Evolutionary conservation across 768 basidiomycete genomes (phyloP).

Genomic region (Jaapia argillacea): DNA sequence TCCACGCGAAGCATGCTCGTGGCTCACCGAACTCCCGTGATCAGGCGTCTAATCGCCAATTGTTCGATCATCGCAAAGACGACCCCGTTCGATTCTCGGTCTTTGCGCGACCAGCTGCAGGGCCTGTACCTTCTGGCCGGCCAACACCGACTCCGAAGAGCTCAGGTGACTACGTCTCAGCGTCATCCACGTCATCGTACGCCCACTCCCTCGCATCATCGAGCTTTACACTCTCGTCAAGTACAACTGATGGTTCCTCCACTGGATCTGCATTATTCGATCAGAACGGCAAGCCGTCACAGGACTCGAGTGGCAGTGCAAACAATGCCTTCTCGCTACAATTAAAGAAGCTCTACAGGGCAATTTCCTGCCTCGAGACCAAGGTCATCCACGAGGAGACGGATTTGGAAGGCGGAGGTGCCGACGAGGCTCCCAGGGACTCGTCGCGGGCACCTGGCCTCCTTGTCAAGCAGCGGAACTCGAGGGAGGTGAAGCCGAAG

Average conservation of each 20-base stretch:
- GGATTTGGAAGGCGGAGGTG: constrained; percentile 28
- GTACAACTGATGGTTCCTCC: constrained; percentile 67
- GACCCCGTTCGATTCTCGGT: constrained; percentile 83
- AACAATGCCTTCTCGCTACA: constrained; percentile 64
- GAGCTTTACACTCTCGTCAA: constrained; percentile 62
- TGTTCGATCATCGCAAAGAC: constrained; percentile 86
- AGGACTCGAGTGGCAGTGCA: constrained; percentile 27
- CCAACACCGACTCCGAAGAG: constrained; percentile 46
- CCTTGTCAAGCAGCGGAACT: constrained; percentile 21
- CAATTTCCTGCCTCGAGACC: constrained; percentile 70
- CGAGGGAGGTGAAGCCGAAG: constrained; percentile 17
- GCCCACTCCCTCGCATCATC: constrained; percentile 60
- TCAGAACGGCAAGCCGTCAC: constrained; percentile 39
- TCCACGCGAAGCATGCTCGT: constrained; percentile 17
- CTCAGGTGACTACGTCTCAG: constrained; percentile 63
- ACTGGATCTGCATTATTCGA: constrained; percentile 65
- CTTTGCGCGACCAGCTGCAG: constrained; percentile 35
- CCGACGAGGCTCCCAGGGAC: background rate
- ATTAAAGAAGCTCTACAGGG: constrained; percentile 77
- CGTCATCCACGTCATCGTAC: constrained; percentile 68
- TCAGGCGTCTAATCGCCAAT: constrained; percentile 31
- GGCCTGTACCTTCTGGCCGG: constrained; percentile 22
- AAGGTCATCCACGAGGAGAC: constrained; percentile 57
- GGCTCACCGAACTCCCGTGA: constrained; percentile 26
- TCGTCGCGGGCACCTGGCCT: background rate